Evolutionary conservation across 805 yeast genomes (phyloP), one percentile per base, ranked within the genome.

Genomic region (Yamadazyma sp.): DNA sequence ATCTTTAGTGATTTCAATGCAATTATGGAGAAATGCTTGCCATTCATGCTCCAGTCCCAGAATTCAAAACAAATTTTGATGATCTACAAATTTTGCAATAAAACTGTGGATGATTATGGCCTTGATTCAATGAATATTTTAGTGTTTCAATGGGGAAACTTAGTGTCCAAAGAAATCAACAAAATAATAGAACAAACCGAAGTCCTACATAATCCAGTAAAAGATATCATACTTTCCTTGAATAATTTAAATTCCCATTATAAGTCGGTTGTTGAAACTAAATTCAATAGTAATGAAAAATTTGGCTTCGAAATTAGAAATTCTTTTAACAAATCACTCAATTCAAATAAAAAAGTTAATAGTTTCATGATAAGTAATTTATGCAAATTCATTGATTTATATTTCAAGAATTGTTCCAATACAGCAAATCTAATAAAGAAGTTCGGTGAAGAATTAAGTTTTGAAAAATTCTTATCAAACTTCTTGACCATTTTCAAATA

Each of bases 301-400:
- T 58, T 62, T 31, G 60, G 52, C 29, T 54, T 53, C 38, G 65
- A 61, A 37, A 39, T 60, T n/a, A 45, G 70, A 35, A 47, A 45
- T 23, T 45, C 65, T 4, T 52, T 63, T 23, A 42, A 15, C 10
- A 48, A 45, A 20, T 30, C 45, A 2, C 34, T 45, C 30, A 58
- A 45, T 49, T 9, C 28, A 2, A 38, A 15, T 22, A 44, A 33
- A 34, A 40, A 27, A 23, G 35, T 31, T 11, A 56, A 58, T 27
- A 4, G 33, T 0, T 33, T 36, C 7, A 41, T 56, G 0, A 44
- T 58, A 5, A 23, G 27, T 2, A 57, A 48, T 30, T 52, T 63
- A 22, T 54, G 62, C 36, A 58, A 57, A 41, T 56, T 44, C 37
- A 52, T 65, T 40, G 70, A 64, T 42, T 12, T 40, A 11, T 53